Base-by-base conservation (phyloP, 2,329 filamentous ascomycete species). In the Aspergillus pseudonomiae region DNA sequence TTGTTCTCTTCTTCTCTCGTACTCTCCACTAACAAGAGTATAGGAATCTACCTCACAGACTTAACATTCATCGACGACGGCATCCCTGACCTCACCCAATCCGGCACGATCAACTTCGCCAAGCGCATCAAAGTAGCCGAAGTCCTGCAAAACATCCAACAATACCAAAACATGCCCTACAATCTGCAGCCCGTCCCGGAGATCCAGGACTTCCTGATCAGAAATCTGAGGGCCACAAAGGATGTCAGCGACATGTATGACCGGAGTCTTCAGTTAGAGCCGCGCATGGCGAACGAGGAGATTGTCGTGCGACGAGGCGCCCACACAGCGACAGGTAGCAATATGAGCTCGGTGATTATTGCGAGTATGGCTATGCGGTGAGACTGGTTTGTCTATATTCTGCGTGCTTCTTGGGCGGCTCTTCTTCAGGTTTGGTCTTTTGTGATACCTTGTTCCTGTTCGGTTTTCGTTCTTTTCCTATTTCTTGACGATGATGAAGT, bases 191-290 rank as follows among this genome's bases (percentile, higher is more conserved):
- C 92, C 0, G 93, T 97, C 7, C 86, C 89, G 1, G 94, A 97
- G 79, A 82, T 98, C 68, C 94, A 97, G 76, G 93, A 97, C 67
- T 97, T 63, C 4, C 45, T 72, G 6, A 45, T 96, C 78, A 92
- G 88, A 73, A 95, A 96, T 76, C 95, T 97, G 91, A 89, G 94
- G 79, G 89, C 89, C 16, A 93, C 94, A 2, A 90, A 91, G 52
- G 93, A 97, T 75, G 92, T 97, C 64, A 92, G 97, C 77, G 93
- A 97, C 81, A 96, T 97, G 94, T 97, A 97, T 82, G 92, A 97
- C 79, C 93, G 92, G 84, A 96, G 92, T 80, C 83, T 97, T 79
- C 84, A 88, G 73, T 88, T 97, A 62, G 94, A 98, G 79, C 94
- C 94, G 65, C 87, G 94, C 70, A 94, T 97, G 81, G 86, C 93